phyloP scores from a whole-genome alignment of 2,329 filamentous ascomycete genomes.

The Pseudogymnoascus sp. region DNA sequence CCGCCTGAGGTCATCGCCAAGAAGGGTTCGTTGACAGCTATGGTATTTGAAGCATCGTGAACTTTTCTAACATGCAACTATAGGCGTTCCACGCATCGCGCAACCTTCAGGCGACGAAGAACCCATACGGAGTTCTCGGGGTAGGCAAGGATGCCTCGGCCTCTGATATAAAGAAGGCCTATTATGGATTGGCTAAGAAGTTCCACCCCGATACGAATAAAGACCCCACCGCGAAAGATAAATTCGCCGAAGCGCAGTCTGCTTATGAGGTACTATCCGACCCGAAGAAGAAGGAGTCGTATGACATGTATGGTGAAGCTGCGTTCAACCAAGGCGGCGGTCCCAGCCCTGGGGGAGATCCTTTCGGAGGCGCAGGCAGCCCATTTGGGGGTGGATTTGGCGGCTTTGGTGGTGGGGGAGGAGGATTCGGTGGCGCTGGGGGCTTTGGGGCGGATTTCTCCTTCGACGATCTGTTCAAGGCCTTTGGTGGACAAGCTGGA shows the following conservation, averaged over 20 bases:
- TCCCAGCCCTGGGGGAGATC: constrained; percentile 50
- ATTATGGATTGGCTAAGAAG: constrained; percentile 96
- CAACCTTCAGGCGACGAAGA: constrained; percentile 39
- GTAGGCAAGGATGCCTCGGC: constrained; percentile 74
- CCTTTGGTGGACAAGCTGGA: constrained; percentile 57
- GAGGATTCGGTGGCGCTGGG: constrained; percentile 43
- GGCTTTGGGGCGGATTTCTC: constrained; percentile 81
- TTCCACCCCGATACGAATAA: constrained; percentile 98
- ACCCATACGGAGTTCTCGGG: constrained; percentile 83
- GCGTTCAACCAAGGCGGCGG: constrained; percentile 70
- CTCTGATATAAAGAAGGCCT: constrained; percentile 93
- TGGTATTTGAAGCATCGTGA: neutral
- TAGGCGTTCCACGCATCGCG: constrained; percentile 26
- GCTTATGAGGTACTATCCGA: constrained; percentile 93
- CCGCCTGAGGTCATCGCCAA: constrained; percentile 11
- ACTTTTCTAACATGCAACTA: neutral
- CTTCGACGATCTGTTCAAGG: constrained; percentile 91
- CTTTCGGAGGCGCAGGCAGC: constrained; percentile 55
- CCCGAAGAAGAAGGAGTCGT: constrained; percentile 85
- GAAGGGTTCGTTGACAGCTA: constrained; percentile 19
- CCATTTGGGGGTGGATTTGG: constrained; percentile 55
- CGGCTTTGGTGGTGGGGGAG: constrained; percentile 41
- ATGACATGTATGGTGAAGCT: constrained; percentile 80
- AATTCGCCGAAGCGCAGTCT: constrained; percentile 84
- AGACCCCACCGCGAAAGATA: constrained; percentile 85